Evolutionary conservation across 306 rosid genomes (phyloP), one percentile per base, ranked within the genome.

Genomic region (Lathyrus aphaca): DNA sequence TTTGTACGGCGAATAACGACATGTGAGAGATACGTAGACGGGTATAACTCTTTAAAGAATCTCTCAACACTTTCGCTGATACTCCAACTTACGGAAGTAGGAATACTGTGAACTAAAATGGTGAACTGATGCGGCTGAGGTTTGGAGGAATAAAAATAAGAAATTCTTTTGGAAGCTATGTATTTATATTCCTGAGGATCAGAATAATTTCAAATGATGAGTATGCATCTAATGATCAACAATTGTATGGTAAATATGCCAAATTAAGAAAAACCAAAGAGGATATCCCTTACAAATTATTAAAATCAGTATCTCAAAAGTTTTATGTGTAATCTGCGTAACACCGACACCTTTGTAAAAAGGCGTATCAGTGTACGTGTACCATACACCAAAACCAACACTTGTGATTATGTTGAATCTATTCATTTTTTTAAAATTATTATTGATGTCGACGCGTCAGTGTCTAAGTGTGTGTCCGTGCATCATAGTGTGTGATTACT

Each of bases 71-170:
- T 79, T 8, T 90, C 89, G 44, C 89, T 84, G 85, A 90, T 77
- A 49, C 77, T 72, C 74, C 77, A 27, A 56, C 81, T 71, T 15
- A 53, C 32, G 30, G 93, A 73, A 68, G 68, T 70, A 38, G 98
- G 96, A 62, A 90, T 85, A 74, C 91, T 81, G 29, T 66, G 93
- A 77, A 88, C 97, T 80, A 93, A 78, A 81, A 93, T 74, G 23
- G 97, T 88, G 85, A 93, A 93, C 45, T 90, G 96, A 75, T 93
- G 96, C 15, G 92, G 96, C 75, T 82, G 94, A 66, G 96, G 98
- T 71, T 87, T 65, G 76, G 93, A 92, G 54, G 96, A 81, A 77
- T 77, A 58, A 71, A 92, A 92, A 80, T 86, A 88, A 44, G 88
- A 88, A 13, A 83, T 71, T 81, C 98, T 88, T 78, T 68, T 89